A percentile compares a stretch with the other conserved stretches of the same genome.
These are phyloP conservation scores for Pichia sp. DNA, from an alignment of 1,139 yeast genomes.

Conservation along the genomic window DNA sequence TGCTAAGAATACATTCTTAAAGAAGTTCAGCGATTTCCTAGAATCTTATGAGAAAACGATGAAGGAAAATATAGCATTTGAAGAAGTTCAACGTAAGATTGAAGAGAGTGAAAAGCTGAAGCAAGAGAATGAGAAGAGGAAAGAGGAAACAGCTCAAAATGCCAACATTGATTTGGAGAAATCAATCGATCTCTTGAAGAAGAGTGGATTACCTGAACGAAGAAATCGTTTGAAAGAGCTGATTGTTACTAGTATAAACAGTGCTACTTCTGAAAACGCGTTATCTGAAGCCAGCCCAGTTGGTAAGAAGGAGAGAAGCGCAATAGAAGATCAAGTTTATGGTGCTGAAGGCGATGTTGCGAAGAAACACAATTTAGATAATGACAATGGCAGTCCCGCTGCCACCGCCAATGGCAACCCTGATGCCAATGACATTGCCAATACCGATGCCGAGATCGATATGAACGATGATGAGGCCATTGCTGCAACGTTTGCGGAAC, in stretches of 20 bases:
- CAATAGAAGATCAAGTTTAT: background rate
- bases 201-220: slow-evolving; percentile 57
- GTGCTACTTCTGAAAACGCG: slow-evolving; percentile 2
- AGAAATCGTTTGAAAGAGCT: slow-evolving; percentile 14
- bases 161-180: slow-evolving; percentile 61
- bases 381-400: no score
- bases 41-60: slow-evolving; percentile 71
- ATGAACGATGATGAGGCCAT: no score
- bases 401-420: no score
- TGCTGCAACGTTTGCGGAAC: background rate
- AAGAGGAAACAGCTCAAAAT: slow-evolving; percentile 25
- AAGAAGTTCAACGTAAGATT: slow-evolving; percentile 70
- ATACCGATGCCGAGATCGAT: no score
- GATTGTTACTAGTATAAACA: slow-evolving; percentile 11
- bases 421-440: no score
- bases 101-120: slow-evolving; percentile 65
- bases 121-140: slow-evolving; percentile 36
- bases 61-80: slow-evolving; percentile 66
- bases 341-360: no score
- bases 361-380: background rate
- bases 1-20: slow-evolving; percentile 64
- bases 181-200: slow-evolving; percentile 61
- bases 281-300: no score
- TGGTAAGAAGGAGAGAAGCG: background rate
- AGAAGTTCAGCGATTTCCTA: slow-evolving; percentile 70